Base-by-base conservation (phyloP, 2,329 filamentous ascomycete genomes). In the Penicillium decumbens region DNA sequence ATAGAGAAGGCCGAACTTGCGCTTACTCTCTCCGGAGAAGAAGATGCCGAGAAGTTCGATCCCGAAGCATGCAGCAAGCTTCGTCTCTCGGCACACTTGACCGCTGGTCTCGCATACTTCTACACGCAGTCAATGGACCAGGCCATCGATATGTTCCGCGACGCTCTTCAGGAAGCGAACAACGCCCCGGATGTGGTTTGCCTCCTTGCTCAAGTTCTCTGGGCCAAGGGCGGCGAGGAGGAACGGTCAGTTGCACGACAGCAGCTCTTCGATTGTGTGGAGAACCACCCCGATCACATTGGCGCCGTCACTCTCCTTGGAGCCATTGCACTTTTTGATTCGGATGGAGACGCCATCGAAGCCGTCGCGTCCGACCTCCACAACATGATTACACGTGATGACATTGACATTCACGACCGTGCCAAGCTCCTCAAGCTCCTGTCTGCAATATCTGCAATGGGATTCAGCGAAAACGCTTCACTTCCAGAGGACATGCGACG, bases 161-260 rank as follows among this genome's bases (percentile, higher is more conserved):
- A 82, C 2, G 90, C 90, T 0, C 76, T 97, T 6, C 78, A 84
- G 48, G 90, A 95, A 65, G 89, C 87, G 1, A 74, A 81, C 27
- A 80, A 81, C 32, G 84, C 89, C 53, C 87, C 91, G 0, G 90
- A 96, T 63, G 86, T 92, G 1, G 84, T 90, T 0, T 96, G 91
- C 63, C 77, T 96, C 10, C 77, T 97, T 10, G 88, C 91, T 0
- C 89, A 97, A 69, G 88, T 97, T 0, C 78, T 97, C 0, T 98
- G 93, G 92, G 91, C 91, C 0, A 89, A 89, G 56, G 90, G 88
- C 7, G 83, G 84, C 0, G 81, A 85, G 6, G 78, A 84, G 0
- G 87, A 91, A 47, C 82, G 85, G 41, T 82, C 85, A 43, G 83
- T 87, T 53, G 91, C 92, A 13, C 81, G 89, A 3, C 83, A 87